These are phyloP conservation scores for Chaetomiaceae sp. DNA, from an alignment of 2,329 filamentous ascomycete genomes.

Conservation along the genomic window DNA sequence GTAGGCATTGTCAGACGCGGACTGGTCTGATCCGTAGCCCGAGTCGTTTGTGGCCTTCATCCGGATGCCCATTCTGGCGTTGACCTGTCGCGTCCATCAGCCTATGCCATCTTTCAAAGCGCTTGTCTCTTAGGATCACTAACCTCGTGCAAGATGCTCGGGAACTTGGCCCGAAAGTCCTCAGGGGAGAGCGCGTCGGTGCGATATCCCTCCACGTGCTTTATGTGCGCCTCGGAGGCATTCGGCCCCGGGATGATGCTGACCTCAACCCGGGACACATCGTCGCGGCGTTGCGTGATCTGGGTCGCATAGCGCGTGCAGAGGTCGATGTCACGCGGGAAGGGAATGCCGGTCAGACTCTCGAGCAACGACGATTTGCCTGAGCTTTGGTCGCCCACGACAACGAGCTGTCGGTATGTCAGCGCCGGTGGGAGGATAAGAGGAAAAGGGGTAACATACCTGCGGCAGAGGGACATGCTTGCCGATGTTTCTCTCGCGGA, in stretches of 20 bases:
- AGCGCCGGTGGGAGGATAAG: not conserved
- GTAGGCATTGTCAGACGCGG: not conserved
- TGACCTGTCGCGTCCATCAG: conserved; percentile 14
- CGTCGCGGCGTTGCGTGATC: conserved; percentile 42
- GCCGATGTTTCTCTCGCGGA: conserved; percentile 28
- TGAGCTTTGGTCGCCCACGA: conserved; percentile 33
- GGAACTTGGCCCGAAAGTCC: conserved; percentile 18
- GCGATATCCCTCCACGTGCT: conserved; percentile 15
- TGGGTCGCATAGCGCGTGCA: conserved; percentile 36
- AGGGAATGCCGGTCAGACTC: conserved; percentile 32
- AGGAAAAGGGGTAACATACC: not conserved
- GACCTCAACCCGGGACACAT: conserved; percentile 34
- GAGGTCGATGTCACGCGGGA: conserved; percentile 29
- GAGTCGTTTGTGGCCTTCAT: conserved; percentile 21
- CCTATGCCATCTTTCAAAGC: not conserved
- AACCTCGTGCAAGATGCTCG: conserved; percentile 17
- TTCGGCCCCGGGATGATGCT: conserved; percentile 39
- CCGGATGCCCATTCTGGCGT: conserved; percentile 21
- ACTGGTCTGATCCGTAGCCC: conserved; percentile 29
- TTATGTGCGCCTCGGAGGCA: conserved; percentile 21
- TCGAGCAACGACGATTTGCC: conserved; percentile 34
- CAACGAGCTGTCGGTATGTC: conserved; percentile 25
- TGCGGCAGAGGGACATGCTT: conserved; percentile 26
- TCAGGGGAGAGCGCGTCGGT: conserved; percentile 6
- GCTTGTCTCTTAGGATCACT: not conserved